phyloP scores from a whole-genome alignment of 2,329 filamentous ascomycete genomes.

The Phyllosticta citriasiana region DNA sequence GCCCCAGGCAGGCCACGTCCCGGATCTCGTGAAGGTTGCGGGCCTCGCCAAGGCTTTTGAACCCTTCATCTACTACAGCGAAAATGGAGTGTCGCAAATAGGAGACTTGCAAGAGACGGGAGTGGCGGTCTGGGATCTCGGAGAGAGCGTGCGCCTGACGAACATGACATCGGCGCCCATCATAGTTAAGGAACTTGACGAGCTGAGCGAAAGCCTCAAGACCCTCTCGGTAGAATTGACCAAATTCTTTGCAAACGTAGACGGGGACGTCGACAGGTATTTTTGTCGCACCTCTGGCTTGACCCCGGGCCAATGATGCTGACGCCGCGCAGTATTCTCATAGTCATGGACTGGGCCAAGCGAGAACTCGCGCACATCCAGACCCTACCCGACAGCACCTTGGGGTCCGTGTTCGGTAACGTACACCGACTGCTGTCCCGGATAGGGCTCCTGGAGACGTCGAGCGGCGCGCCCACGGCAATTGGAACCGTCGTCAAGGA shows the following conservation, averaged over 20 bases:
- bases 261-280: slow-evolving; percentile 80
- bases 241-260: slow-evolving; percentile 85
- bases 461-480: slow-evolving; percentile 48
- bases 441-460: slow-evolving; percentile 34
- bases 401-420: slow-evolving; percentile 73
- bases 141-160: slow-evolving; percentile 77
- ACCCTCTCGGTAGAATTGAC: slow-evolving; percentile 76
- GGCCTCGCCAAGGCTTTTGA: slow-evolving; percentile 85
- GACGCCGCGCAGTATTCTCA: slow-evolving; percentile 54
- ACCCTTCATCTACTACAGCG: slow-evolving; percentile 88
- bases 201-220: slow-evolving; percentile 76
- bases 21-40: slow-evolving; percentile 84
- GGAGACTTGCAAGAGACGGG: slow-evolving; percentile 83
- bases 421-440: slow-evolving; percentile 66
- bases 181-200: slow-evolving; percentile 78
- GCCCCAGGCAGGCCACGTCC: slow-evolving; percentile 55
- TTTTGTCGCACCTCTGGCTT: slow-evolving; percentile 16
- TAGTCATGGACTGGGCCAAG: slow-evolving; percentile 93
- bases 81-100: slow-evolving; percentile 78
- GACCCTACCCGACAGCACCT: slow-evolving; percentile 47
- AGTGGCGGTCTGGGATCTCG: slow-evolving; percentile 88
- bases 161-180: slow-evolving; percentile 85
- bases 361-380: slow-evolving; percentile 68
- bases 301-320: slow-evolving; percentile 13
- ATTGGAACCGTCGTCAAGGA: slow-evolving; percentile 60